Conservation (phyloP, 192 early-diverging fungal genomes). For the Coemansia sp. region DNA sequence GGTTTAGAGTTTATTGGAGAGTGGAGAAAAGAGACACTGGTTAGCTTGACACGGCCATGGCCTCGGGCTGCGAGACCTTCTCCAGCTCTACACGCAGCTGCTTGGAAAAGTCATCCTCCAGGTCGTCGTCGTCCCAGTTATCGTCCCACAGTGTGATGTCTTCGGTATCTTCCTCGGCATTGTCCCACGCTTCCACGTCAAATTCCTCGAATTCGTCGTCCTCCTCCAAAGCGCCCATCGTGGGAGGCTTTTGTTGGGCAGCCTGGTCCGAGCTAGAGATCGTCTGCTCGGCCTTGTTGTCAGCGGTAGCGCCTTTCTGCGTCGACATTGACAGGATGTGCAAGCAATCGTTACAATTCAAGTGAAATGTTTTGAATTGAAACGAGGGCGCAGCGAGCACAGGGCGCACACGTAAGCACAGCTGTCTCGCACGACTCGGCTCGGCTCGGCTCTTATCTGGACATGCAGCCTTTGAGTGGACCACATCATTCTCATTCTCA, state of each 20-base stretch:
- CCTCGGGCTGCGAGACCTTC: constrained; percentile 30
- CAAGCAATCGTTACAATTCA: too few relatives aligned
- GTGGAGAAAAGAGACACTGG: neutral
- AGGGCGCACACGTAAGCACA: neutral
- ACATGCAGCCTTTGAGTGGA: neutral
- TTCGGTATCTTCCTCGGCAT: constrained; percentile 72
- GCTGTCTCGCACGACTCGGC: neutral
- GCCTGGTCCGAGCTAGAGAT: constrained; percentile 1
- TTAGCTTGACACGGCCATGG: constrained; percentile 41
- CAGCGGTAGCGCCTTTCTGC: constrained; percentile 8
- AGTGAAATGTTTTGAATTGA: neutral
- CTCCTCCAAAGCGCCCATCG: constrained; percentile 72
- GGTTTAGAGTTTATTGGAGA: neutral
- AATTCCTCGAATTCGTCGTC: constrained; percentile 98
- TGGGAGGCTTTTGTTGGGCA: constrained; percentile 40
- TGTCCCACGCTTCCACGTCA: constrained; percentile 81
- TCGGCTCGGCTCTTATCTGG: constrained; percentile 3
- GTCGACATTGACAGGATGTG: constrained; percentile 16
- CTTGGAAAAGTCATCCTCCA: constrained; percentile 89
- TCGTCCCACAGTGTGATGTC: constrained; percentile 71
- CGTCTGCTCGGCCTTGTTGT: constrained; percentile 12
- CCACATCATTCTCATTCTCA: neutral
- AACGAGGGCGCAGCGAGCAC: neutral
- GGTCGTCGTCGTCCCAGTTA: constrained; percentile 90
- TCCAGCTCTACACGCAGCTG: constrained; percentile 62